These are phyloP conservation scores for Euryodendron excelsum DNA, from an alignment of 148 eudicot genomes.

Conservation along the genomic window DNA sequence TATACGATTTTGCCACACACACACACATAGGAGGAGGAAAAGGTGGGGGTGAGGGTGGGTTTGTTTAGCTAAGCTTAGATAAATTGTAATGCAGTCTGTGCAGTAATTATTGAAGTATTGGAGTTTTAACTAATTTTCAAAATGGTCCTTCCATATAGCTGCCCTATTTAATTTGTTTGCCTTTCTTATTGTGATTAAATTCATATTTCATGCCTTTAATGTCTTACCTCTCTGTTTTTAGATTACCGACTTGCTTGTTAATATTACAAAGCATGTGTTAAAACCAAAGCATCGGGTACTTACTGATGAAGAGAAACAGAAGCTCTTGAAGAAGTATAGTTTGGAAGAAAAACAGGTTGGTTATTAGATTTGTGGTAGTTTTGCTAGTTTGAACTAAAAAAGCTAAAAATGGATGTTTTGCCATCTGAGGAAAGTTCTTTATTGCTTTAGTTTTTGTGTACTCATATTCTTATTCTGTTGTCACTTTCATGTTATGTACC, in stretches of 20 bases:
- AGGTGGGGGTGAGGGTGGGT: too few relatives aligned
- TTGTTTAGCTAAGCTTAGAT: too few relatives aligned
- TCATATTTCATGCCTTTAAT: not conserved
- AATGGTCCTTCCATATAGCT: too few relatives aligned
- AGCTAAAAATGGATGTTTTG: not conserved
- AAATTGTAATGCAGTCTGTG: too few relatives aligned
- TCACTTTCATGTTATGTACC: not conserved
- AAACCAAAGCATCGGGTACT: slow-evolving; percentile 73
- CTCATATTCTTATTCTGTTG: not conserved
- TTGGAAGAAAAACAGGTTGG: slow-evolving; percentile 84
- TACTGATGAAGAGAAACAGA: slow-evolving; percentile 32
- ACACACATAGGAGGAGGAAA: too few relatives aligned
- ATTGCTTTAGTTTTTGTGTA: not conserved
- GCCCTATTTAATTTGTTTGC: too few relatives aligned
- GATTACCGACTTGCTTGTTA: slow-evolving; percentile 91
- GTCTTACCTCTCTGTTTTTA: slow-evolving; percentile 21
- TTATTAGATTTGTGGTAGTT: not conserved
- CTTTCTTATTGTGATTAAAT: not conserved
- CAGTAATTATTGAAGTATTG: too few relatives aligned
- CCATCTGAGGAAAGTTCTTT: not conserved
- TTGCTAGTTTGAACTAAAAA: not conserved
- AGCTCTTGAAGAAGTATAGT: slow-evolving; percentile 67
- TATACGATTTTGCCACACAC: too few relatives aligned
- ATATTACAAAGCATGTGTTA: slow-evolving; percentile 74
- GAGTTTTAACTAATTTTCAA: too few relatives aligned